Evolutionary conservation across 192 early-diverging fungal genomes (phyloP), one percentile per base, ranked within the genome.

Genomic region (Spizellomyces punctatus): DNA sequence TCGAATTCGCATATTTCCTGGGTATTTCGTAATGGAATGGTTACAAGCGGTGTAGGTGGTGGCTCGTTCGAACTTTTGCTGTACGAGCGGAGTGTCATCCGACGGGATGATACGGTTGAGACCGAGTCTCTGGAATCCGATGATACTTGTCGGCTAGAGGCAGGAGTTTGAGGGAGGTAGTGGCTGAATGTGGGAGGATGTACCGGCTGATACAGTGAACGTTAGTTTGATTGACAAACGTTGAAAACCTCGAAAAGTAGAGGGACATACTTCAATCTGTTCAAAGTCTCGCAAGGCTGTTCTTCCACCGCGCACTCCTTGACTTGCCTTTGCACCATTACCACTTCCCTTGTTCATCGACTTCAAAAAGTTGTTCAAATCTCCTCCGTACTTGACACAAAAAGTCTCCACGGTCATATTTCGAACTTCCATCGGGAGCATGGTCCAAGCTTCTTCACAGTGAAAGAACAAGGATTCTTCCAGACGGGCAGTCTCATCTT

Each of bases 71-170:
- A 1, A 14, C 10, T 12, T 10, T 10, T 14, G 16, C n/a, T 17
- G 59, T 61, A 61, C n/a, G 59, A 61, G 59, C 59, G 59, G 22
- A 61, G 59, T 17, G 59, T 61, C 59, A 61, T 61, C 2, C 59
- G 59, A 4, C 59, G 59, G 17, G 59, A 61, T 14, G 17, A 22
- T 16, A 54, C 52, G n/a, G 59, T 61, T n/a, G 59, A 61, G n/a
- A 17, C 22, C 16, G 52, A 54, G 52, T 16, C 52, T 16, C 14
- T 16, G 52, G 52, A 54, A 19, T 36, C 27, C 27, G 27, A 36
- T 3, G 27, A 36, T 36, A 36, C 3, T 36, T 36, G 27, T 36
- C 27, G 27, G 3, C 27, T 36, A 36, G 27, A 36, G 27, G 27
- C 27, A 3, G 27, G 27, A 3, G 27, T 36, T 36, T 36, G 27